These are phyloP conservation scores for Tuber umbilicatum DNA, from an alignment of 495 filamentous ascomycete genomes.

Conservation along the genomic window DNA sequence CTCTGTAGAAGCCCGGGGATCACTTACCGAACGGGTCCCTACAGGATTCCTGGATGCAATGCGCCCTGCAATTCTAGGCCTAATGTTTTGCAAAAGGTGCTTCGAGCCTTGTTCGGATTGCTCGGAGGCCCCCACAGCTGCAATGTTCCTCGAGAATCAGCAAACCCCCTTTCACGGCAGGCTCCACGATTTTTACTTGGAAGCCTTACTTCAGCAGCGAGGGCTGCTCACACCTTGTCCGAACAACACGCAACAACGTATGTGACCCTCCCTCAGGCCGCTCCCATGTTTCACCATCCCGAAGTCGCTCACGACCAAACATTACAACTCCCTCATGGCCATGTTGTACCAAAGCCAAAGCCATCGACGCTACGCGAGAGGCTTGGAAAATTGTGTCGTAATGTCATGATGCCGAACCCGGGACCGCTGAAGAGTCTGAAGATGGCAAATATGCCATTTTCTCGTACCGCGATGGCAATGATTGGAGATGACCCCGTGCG, in stretches of 20 bases:
- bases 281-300: not conserved
- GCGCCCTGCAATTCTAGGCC: not conserved
- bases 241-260: not conserved
- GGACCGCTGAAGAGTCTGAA: constrained; percentile 12
- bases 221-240: not conserved
- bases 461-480: constrained; percentile 17
- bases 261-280: not conserved
- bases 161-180: not conserved
- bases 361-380: not conserved
- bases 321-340: not conserved
- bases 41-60: not conserved
- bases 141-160: not conserved
- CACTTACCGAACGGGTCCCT: not conserved
- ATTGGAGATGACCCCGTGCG: constrained; percentile 18
- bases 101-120: not conserved
- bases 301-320: not conserved
- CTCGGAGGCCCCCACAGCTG: not conserved
- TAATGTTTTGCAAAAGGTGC: not conserved
- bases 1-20: not conserved
- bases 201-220: not conserved
- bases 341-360: constrained; percentile 8
- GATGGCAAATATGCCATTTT: constrained; percentile 4
- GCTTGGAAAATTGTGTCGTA: not conserved
- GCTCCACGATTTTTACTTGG: not conserved
- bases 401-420: constrained; percentile 12